phyloP scores from a whole-genome alignment of 768 basidiomycete genomes.

The Pholiota conissans region DNA sequence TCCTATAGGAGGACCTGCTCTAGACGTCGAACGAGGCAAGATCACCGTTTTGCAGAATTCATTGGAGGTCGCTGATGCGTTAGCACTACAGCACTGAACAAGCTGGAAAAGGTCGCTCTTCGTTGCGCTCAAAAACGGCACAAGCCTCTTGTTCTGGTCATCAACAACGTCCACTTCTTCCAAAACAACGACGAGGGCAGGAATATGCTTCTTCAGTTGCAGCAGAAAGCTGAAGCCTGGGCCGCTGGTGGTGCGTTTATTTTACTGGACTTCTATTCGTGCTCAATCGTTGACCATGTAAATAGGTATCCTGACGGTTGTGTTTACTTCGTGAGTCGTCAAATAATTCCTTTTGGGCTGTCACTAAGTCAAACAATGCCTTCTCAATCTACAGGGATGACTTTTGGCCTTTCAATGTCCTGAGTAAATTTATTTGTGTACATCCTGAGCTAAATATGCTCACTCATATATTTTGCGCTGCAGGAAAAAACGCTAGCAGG shows the following conservation, averaged over 20 bases:
- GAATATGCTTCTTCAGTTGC: constrained; percentile 81
- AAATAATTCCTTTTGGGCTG: background rate
- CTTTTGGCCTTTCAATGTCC: constrained; percentile 74
- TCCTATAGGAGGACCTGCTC: constrained; percentile 60
- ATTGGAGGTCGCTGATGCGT: too few species aligned
- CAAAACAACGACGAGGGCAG: constrained; percentile 76
- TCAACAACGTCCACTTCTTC: constrained; percentile 80
- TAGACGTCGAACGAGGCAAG: constrained; percentile 82
- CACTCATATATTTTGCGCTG: constrained; percentile 5
- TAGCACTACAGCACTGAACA: constrained; percentile 64
- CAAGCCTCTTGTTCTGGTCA: constrained; percentile 73
- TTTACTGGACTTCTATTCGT: constrained; percentile 7
- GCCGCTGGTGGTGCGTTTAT: constrained; percentile 63
- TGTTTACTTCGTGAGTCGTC: constrained; percentile 67
- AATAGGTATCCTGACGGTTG: constrained; percentile 71
- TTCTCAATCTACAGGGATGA: constrained; percentile 64
- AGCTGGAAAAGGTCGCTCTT: constrained; percentile 84
- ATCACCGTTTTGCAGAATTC: too few species aligned
- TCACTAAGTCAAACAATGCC: constrained; percentile 5
- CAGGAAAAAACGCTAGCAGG: constrained; percentile 69
- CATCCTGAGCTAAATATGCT: constrained; percentile 13
- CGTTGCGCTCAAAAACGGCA: constrained; percentile 52
- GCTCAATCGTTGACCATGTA: too few species aligned
- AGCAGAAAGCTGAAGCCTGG: constrained; percentile 87
- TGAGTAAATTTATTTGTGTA: constrained; percentile 56